Conservation (phyloP, 2,329 filamentous ascomycete species). For the Colletotrichum coccodes region DNA sequence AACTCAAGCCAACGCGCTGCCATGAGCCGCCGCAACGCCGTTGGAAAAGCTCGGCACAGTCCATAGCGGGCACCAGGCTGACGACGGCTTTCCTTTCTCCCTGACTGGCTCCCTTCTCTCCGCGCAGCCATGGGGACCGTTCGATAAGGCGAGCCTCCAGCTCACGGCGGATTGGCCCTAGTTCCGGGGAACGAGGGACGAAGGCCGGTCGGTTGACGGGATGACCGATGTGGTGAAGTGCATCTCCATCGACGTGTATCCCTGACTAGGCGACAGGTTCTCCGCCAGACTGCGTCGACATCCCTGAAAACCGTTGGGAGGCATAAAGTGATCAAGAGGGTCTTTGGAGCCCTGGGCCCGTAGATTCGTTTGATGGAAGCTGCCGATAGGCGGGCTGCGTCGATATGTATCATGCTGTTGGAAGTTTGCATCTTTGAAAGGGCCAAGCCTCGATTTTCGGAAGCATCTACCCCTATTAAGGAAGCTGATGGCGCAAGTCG, state of each 20-base stretch:
- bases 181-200: slow-evolving; percentile 24
- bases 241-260: neutral
- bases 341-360: neutral
- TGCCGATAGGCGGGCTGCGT: neutral
- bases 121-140: neutral
- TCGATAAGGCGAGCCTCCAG: slow-evolving; percentile 12
- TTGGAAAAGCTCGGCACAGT: neutral
- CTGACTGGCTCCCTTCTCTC: slow-evolving; percentile 6
- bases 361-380: neutral
- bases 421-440: neutral
- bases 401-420: neutral
- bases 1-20: neutral
- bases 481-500: neutral
- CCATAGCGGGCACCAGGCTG: neutral
- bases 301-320: neutral
- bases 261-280: neutral
- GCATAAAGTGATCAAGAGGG: neutral
- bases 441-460: slow-evolving; percentile 2
- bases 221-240: slow-evolving; percentile 5
- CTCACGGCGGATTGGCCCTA: neutral
- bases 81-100: slow-evolving; percentile 23
- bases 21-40: neutral
- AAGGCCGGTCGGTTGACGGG: neutral
- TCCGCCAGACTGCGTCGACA: slow-evolving; percentile 9
- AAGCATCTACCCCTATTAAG: neutral